Evolutionary conservation across 1,284 basidiomycete species (phyloP).

Genomic region (Trichosporon sp.): DNA sequence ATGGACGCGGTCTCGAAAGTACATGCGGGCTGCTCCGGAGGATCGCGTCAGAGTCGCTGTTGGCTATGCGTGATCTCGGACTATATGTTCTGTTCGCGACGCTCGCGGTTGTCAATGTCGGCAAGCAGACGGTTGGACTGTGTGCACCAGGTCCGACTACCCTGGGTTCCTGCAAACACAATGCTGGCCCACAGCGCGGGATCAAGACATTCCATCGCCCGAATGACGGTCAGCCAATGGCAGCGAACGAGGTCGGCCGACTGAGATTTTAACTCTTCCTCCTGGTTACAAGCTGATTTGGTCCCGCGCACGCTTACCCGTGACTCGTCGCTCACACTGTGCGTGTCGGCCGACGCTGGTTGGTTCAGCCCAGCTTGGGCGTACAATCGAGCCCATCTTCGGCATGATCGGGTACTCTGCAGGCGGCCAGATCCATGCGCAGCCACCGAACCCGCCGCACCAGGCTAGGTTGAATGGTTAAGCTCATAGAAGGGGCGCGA

Average conservation of each 20-base stretch:
- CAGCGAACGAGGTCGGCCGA: background rate
- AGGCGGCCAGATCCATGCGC: background rate
- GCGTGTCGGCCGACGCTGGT: slow-evolving; percentile 8
- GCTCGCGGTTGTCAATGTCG: too few species aligned
- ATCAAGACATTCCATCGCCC: background rate
- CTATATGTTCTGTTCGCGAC: background rate
- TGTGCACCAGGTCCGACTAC: background rate
- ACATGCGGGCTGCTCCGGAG: background rate
- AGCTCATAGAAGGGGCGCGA: background rate
- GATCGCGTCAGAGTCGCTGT: too few species aligned
- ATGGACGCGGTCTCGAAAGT: background rate
- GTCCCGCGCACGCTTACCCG: background rate
- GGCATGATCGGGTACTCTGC: background rate
- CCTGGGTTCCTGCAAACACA: background rate
- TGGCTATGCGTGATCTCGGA: too few species aligned
- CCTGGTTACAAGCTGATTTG: background rate
- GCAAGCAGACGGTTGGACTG: background rate
- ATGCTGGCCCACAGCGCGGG: background rate
- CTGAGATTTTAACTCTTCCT: background rate
- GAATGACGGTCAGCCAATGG: background rate
- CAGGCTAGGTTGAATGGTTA: background rate
- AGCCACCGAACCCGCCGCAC: background rate
- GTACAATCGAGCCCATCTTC: background rate
- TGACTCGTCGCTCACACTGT: background rate
- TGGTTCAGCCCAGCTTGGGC: background rate